Conservation (phyloP, 495 filamentous ascomycete genomes). For the Pseudoneurospora amorphoporcata region DNA sequence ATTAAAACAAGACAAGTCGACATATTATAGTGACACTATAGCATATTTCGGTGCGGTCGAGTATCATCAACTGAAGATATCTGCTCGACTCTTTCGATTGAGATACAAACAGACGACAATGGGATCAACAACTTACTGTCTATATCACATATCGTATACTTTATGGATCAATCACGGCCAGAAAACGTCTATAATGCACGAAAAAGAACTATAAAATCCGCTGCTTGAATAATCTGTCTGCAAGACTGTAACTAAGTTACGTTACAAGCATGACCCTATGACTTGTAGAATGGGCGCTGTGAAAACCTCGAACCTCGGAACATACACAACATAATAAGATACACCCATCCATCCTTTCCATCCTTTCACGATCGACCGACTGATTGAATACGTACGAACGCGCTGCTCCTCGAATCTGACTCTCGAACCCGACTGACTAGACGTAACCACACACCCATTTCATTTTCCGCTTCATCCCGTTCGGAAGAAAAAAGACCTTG, state of each 20-base stretch:
- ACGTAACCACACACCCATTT: neutral
- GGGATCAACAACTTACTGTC: neutral
- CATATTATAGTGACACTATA: no score
- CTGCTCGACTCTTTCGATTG: no score
- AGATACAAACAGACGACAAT: no score
- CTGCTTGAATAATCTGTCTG: neutral
- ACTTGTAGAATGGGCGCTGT: neutral
- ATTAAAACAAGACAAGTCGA: no score
- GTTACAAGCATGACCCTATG: neutral
- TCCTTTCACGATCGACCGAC: neutral
- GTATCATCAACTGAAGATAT: no score
- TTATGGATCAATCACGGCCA: neutral
- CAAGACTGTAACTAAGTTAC: neutral
- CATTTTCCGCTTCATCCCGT: neutral
- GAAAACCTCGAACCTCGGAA: neutral
- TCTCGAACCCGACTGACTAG: neutral
- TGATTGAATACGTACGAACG: neutral
- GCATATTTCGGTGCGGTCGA: no score
- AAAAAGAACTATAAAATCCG: neutral
- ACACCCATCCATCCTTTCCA: neutral
- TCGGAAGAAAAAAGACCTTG: neutral
- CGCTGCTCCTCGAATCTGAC: neutral
- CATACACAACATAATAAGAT: neutral
- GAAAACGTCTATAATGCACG: neutral
- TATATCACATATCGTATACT: neutral